A percentile compares a stretch with the other conserved stretches of the same genome.
phyloP scores from a whole-genome alignment of 306 rosid species.

The Fragaria nilgerrensis region DNA sequence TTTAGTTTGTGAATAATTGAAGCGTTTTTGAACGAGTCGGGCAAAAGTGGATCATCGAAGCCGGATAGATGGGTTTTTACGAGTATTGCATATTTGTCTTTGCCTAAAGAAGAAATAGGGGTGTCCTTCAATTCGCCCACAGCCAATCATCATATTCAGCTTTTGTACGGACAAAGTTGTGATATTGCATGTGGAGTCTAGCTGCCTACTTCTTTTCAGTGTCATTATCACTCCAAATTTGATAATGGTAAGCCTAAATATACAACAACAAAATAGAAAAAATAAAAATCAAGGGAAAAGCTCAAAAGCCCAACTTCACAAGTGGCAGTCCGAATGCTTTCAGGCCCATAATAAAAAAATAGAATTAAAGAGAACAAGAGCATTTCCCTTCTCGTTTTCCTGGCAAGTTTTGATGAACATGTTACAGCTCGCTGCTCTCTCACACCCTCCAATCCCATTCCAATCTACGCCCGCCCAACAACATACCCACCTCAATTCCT shows the following conservation, averaged over 20 bases:
- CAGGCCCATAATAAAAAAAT: neutral
- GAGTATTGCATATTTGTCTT: neutral
- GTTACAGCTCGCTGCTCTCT: constrained; percentile 6
- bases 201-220: neutral
- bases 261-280: no score
- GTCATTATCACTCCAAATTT: neutral
- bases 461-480: neutral
- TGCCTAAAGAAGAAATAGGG: neutral
- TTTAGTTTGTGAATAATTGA: neutral
- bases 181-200: no score
- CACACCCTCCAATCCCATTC: neutral
- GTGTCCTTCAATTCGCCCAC: neutral
- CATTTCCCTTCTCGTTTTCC: neutral
- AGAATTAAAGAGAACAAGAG: no score
- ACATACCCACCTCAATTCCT: neutral
- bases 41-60: neutral
- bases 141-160: neutral
- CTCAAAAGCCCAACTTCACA: no score
- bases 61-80: neutral
- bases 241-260: no score
- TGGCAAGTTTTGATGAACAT: neutral
- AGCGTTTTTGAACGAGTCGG: neutral
- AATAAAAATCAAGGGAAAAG: no score
- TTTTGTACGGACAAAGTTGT: no score
- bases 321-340: no score